A percentile compares a stretch with the other conserved stretches of the same genome.
Conservation (phyloP, 139 green algal genomes). For the Volvox reticuliferus region DNA sequence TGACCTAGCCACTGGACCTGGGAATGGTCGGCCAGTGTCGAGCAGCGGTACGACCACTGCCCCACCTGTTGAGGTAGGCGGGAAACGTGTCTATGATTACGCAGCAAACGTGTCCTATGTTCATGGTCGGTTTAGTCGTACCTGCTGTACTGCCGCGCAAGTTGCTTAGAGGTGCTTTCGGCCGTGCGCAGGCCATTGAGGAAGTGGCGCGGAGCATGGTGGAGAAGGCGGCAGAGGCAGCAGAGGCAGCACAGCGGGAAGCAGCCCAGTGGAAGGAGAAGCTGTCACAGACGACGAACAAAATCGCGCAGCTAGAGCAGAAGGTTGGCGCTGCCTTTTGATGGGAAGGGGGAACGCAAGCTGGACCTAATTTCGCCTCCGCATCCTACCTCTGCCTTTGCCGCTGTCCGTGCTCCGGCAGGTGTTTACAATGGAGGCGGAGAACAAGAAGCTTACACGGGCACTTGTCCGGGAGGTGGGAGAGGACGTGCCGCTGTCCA, state of each 20-base stretch:
- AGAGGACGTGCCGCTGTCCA: conserved; percentile 71
- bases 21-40: not conserved
- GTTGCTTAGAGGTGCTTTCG: too few species aligned
- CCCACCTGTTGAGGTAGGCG: not conserved
- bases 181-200: conserved; percentile 44
- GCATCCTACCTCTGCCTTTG: not conserved
- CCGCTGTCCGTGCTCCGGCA: too few species aligned
- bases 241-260: conserved; percentile 53
- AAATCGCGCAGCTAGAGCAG: conserved; percentile 67
- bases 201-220: conserved; percentile 56
- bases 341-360: too few species aligned
- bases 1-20: conserved; percentile 13
- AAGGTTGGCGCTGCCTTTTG: conserved; percentile 47
- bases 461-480: conserved; percentile 76
- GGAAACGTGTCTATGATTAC: not conserved
- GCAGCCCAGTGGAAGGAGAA: conserved; percentile 63
- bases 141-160: not conserved
- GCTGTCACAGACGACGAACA: conserved; percentile 65
- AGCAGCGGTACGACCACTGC: not conserved
- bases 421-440: conserved; percentile 65
- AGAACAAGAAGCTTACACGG: conserved; percentile 70
- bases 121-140: not conserved
- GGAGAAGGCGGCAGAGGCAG: conserved; percentile 58
- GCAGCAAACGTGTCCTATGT: not conserved
- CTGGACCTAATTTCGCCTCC: not conserved